Evolutionary conservation across 1,284 basidiomycete genomes (phyloP), one percentile per base, ranked within the genome.

Genomic region (Cutaneotrichosporon sp.): DNA sequence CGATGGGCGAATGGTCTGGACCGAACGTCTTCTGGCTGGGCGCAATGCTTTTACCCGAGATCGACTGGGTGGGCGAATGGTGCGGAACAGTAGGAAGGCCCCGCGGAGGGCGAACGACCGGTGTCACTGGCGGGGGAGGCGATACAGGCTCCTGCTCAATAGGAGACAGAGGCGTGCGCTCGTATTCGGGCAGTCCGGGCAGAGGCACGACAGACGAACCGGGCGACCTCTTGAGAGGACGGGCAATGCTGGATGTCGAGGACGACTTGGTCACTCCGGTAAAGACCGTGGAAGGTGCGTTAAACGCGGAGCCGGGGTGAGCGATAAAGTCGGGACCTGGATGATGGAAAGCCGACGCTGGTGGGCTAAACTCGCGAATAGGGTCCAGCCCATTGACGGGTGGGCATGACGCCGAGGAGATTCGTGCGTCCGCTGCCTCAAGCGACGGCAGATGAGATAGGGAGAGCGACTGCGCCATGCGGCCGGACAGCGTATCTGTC

Each of bases 91-190:
- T 4, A 24, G 37, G 37, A 22, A 41, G 24, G 4, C 22, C 14
- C 14, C 38, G 38, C 20, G 20, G 8, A 9, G 38, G 14, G 12
- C 17, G 41, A n/a, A n/a, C 26, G 8, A 17, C 41, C 1, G 26
- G 27, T 26, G 42, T 32, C 27, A 44, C 19, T 7, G 33, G 32
- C 9, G 32, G 11, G 10, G 19, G 32, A 4, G 44, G 44, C 9
- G 44, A 34, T 12, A 46, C 22, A 19, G 44, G 44, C 33, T 46
- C 44, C 32, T 46, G 44, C 24, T 34, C 32, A 29, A 46, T 46
- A 11, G 44, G 31, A 14, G 44, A 46, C 14, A 46, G 32, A 3
- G 44, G 22, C 10, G 44, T 46, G 20, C 31, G 44, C 33, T 35
- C 44, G n/a, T 34, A 35, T 24, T 46, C 44, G 20, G 44, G 44